Evolutionary conservation across 2,329 filamentous ascomycete species (phyloP), one percentile per base, ranked within the genome.

Genomic region (Lomentospora prolificans): DNA sequence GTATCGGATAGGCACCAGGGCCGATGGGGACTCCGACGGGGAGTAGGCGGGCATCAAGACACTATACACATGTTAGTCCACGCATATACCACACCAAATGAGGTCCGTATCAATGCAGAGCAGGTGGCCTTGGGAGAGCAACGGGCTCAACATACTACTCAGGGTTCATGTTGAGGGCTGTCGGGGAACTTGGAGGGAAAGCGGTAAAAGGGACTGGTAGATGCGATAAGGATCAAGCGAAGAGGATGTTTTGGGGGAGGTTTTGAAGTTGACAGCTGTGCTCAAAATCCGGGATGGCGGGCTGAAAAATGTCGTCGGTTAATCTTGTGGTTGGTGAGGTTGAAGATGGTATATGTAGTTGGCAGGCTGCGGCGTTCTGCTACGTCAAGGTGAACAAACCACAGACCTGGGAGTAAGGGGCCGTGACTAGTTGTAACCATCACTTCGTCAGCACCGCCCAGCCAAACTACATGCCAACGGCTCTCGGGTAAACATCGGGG

Each of bases 151-250:
- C 87, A 70, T 85, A 94, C 89, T 81, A 94, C 89, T 94, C 89
- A 71, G 89, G 89, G 81, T 94, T 94, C 89, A 94, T 94, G 70
- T 66, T 89, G 79, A 72, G 57, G 50, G 53, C 46, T 31, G 17
- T 41, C 30, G 50, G 46, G 50, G 53, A 44, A 31, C 39, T 48
- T 48, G 41, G 25, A 19, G 39, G 22, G 10, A 22, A 55, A 57
- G 52, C 54, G 50, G 55, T 50, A 46, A 54, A 48, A 55, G 25
- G 39, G 51, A 41, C 41, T 41, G 10, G 41, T 31, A 36, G 7
- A 5, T 31, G n/a, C 28, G 46, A 22, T 22, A 31, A 24, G 10
- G 41, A 14, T 24, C 30, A 33, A 28, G 22, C 28, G 14, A 52
- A 24, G 14, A 8, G 48, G 33, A 27, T 25, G 25, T 46, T 17